Conservation (phyloP, 1,284 basidiomycete species). For the Hymenochaete sp. region DNA sequence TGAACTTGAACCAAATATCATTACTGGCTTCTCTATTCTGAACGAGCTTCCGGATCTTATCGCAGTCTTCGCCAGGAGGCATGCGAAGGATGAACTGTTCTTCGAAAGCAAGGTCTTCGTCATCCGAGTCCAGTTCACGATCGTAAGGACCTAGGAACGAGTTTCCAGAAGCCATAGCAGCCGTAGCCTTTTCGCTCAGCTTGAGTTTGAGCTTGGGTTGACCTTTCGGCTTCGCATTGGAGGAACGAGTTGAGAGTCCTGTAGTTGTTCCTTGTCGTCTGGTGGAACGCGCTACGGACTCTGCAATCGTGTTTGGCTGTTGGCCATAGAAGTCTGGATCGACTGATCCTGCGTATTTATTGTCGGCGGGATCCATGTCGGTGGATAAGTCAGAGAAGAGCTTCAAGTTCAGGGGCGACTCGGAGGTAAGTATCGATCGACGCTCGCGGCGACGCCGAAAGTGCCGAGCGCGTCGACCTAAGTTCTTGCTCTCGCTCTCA, state of each 20-base stretch:
- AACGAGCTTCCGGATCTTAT: constrained; percentile 75
- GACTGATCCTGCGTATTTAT: neutral
- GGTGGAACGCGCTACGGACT: constrained; percentile 11
- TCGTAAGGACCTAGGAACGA: constrained; percentile 85
- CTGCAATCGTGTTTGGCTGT: constrained; percentile 11
- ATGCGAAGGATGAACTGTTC: constrained; percentile 95
- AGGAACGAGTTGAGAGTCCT: constrained; percentile 31
- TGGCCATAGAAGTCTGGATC: too few species aligned
- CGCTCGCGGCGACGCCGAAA: too few species aligned
- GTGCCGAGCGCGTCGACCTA: too few species aligned
- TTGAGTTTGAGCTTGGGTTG: constrained; percentile 79
- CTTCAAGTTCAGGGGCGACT: too few species aligned
- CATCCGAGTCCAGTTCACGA: constrained; percentile 89
- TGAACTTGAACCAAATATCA: constrained; percentile 98
- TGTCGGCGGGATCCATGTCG: constrained; percentile 39
- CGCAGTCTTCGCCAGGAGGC: constrained; percentile 76
- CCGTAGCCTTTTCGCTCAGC: constrained; percentile 65
- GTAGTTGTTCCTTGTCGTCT: constrained; percentile 23
- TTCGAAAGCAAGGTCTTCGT: constrained; percentile 92
- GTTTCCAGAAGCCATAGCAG: constrained; percentile 65
- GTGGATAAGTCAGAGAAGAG: too few species aligned
- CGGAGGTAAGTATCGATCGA: too few species aligned
- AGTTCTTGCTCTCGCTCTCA: too few species aligned
- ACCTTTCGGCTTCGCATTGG: constrained; percentile 32
- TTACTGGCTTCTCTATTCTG: constrained; percentile 68